Evolutionary conservation across 169 alveolate genomes (phyloP).

Genomic region (Cystoisospora suis): DNA sequence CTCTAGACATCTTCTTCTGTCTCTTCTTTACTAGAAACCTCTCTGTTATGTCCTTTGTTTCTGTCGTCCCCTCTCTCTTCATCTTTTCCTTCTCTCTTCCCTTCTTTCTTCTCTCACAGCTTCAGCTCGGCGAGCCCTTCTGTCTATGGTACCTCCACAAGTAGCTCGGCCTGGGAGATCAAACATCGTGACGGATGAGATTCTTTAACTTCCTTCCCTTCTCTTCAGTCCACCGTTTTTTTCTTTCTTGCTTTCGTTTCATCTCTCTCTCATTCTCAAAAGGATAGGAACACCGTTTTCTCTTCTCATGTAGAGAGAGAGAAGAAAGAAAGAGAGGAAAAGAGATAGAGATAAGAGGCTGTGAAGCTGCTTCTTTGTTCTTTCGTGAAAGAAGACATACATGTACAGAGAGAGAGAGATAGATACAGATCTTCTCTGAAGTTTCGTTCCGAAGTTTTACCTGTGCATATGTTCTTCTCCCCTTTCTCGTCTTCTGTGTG

Average conservation of each 20-base stretch:
- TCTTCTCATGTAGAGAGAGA: too few relatives aligned
- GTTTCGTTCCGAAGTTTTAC: too few relatives aligned
- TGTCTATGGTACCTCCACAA: slow-evolving; percentile 28
- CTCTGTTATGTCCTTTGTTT: not conserved
- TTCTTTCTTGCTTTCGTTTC: not conserved
- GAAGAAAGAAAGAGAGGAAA: too few relatives aligned
- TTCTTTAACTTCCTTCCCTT: not conserved
- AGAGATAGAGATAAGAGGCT: too few relatives aligned
- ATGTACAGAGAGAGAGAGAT: too few relatives aligned
- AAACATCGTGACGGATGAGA: not conserved
- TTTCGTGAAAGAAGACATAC: too few relatives aligned
- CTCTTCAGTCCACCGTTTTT: not conserved
- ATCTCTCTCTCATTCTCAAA: not conserved
- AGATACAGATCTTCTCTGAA: too few relatives aligned
- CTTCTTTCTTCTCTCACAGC: not conserved
- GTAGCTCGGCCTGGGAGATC: not conserved
- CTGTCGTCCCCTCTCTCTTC: not conserved
- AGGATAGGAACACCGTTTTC: not conserved
- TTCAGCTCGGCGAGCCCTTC: slow-evolving; percentile 15
- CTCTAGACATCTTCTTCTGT: not conserved
- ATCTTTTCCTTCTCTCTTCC: not conserved
- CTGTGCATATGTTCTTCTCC: too few relatives aligned
- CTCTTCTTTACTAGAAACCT: not conserved
- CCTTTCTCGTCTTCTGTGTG: too few relatives aligned
- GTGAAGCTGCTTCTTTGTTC: too few relatives aligned